A percentile compares a stretch with the other conserved stretches of the same genome.
These are phyloP conservation scores for Sclerotinia trifoliorum DNA, from an alignment of 2,329 filamentous ascomycete genomes.

Conservation along the genomic window DNA sequence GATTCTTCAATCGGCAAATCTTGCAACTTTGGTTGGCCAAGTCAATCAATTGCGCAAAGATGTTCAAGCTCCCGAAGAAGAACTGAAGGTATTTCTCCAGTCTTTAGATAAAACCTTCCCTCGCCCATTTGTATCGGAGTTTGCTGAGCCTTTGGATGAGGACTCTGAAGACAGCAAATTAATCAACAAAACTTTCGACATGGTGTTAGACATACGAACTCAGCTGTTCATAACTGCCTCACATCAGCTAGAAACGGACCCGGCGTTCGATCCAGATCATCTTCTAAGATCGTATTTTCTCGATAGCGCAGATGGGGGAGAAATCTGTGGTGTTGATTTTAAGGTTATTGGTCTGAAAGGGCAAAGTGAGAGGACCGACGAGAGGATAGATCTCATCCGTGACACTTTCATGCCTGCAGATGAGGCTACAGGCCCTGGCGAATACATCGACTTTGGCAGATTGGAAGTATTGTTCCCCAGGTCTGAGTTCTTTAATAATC, in stretches of 20 bases:
- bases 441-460: conserved; percentile 44
- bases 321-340: not conserved
- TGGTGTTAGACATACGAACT: conserved; percentile 54
- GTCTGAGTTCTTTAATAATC: conserved; percentile 46
- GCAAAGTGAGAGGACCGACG: not conserved
- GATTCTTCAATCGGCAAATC: conserved; percentile 46
- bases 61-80: not conserved
- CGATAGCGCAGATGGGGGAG: not conserved
- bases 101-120: conserved; percentile 41
- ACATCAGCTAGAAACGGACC: conserved; percentile 35
- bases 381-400: conserved; percentile 42
- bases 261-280: conserved; percentile 43
- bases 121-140: conserved; percentile 39
- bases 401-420: conserved; percentile 39
- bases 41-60: conserved; percentile 1
- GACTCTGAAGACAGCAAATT: conserved; percentile 44
- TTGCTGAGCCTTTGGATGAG: conserved; percentile 27
- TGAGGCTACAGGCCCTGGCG: conserved; percentile 34
- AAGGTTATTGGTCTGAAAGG: not conserved
- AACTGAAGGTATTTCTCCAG: conserved; percentile 28
- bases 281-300: conserved; percentile 26
- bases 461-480: conserved; percentile 50
- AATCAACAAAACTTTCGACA: conserved; percentile 45
- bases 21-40: conserved; percentile 38
- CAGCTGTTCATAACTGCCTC: conserved; percentile 51